Evolutionary conservation across 768 basidiomycete species (phyloP).

Genomic region (Roridomyces roridus): DNA sequence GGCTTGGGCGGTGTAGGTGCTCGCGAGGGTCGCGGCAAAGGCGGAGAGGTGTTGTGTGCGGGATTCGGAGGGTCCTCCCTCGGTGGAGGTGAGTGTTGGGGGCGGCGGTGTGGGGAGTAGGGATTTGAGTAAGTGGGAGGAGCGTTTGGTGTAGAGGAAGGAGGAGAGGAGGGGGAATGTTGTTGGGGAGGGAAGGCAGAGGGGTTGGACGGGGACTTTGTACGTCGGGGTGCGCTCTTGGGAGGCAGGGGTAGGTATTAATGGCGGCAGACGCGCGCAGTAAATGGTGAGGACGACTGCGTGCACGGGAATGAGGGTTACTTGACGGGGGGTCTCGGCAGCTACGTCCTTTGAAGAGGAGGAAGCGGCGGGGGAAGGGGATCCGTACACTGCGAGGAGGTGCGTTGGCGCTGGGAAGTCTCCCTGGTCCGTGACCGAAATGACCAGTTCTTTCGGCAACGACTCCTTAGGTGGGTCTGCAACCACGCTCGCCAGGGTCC

Average conservation of each 20-base stretch:
- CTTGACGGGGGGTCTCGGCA: conserved; percentile 2
- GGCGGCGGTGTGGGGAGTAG: conserved; percentile 45
- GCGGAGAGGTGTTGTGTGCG: conserved; percentile 21
- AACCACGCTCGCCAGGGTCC: conserved; percentile 45
- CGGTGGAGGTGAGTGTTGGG: conserved; percentile 29
- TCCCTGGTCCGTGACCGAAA: conserved; percentile 39
- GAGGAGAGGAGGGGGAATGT: conserved; percentile 49
- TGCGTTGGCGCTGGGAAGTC: conserved; percentile 38
- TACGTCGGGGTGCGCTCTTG: conserved; percentile 37
- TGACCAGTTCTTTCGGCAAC: conserved; percentile 50
- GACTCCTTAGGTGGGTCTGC: conserved; percentile 34
- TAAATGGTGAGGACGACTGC: conserved; percentile 57
- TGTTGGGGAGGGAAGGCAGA: conserved; percentile 55
- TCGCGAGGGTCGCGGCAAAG: conserved; percentile 42
- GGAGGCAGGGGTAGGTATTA: conserved; percentile 38
- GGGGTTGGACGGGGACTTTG: conserved; percentile 58
- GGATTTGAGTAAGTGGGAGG: conserved; percentile 44
- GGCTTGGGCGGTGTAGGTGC: conserved; percentile 48
- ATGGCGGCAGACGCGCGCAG: conserved; percentile 53
- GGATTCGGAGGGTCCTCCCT: no score
- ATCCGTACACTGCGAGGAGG: conserved; percentile 37
- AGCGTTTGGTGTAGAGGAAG: conserved; percentile 62
- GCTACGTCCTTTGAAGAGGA: conserved; percentile 18
- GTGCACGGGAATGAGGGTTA: conserved; percentile 55
- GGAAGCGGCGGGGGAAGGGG: no score